Evolutionary conservation across 176 grass and related monocot species (phyloP), one percentile per base, ranked within the genome.

Genomic region (Aegilops sharonensis): DNA sequence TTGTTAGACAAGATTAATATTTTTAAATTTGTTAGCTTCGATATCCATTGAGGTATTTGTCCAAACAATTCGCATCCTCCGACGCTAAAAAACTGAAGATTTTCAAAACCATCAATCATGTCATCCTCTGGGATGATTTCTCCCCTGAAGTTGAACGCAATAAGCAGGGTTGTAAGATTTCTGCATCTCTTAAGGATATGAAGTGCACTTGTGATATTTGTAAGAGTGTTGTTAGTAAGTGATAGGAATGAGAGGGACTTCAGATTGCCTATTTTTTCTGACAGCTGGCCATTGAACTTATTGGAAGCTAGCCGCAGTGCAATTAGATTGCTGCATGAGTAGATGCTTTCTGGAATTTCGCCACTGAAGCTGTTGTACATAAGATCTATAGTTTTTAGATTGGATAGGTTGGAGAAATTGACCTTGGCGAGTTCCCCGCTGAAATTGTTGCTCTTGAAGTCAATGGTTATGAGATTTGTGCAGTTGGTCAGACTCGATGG

Each of bases 271-370:
- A 92, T 29, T 31, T 24, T 1, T 0, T 4, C 0, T 56, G 83
- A 85, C 1, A 91, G 0, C 4, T 86, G 29, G 0, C 90, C 90
- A 0, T 62, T 0, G 0, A 89, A 60, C 0, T 59, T 20, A 3
- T 92, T 89, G 0, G 0, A 0, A 4, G 86, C 64, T 4, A 92
- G 14, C 1, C 82, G 9, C 0, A 89, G 14, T 1, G 82, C 61
- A 21, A 3, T 86, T 0, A 92, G 1, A 3, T 75, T 85, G 1
- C 6, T 78, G 3, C 86, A 91, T 0, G 69, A 81, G 65, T 91
- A 91, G 1, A 91, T 85, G 64, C 70, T 91, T 30, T 85, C 77
- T 13, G 86, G 90, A 70, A 91, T 11, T 23, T 5, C 7, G 9
- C 86, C 82, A 3, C 0, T 89, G 27, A 91, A 89, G 4, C 13